Conservation (phyloP, 192 early-diverging fungal species). For the Geranomyces variabilis region DNA sequence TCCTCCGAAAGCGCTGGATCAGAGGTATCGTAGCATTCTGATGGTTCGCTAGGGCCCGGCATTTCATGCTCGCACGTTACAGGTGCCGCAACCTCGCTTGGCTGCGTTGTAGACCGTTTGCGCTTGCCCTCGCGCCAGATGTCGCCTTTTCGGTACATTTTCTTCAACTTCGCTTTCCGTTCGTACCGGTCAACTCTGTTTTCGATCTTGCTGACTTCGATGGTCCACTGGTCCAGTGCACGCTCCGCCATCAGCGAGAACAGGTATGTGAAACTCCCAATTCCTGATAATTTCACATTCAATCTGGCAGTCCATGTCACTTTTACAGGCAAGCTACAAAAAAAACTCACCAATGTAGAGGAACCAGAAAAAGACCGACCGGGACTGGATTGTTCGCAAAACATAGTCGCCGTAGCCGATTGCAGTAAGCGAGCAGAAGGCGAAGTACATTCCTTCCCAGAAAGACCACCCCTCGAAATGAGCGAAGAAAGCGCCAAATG, state of each 20-base stretch:
- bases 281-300: slow-evolving; percentile 11
- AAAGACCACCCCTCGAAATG: slow-evolving; percentile 49
- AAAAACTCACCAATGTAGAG: slow-evolving; percentile 18
- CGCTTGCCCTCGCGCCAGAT: neutral
- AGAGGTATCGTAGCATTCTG: slow-evolving; percentile 1
- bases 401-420: slow-evolving; percentile 54
- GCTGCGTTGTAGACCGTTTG: neutral
- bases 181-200: slow-evolving; percentile 58
- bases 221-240: slow-evolving; percentile 54
- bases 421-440: slow-evolving; percentile 45
- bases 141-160: slow-evolving; percentile 32
- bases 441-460: slow-evolving; percentile 55
- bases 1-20: neutral
- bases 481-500: slow-evolving; percentile 47
- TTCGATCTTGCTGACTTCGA: slow-evolving; percentile 47
- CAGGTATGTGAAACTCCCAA: slow-evolving; percentile 49
- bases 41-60: neutral
- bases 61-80: neutral
- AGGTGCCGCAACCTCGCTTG: neutral
- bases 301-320: too few species aligned
- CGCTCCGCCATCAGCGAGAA: slow-evolving; percentile 48
- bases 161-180: slow-evolving; percentile 51
- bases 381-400: slow-evolving; percentile 29
- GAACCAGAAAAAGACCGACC: slow-evolving; percentile 57
- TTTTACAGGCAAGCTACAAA: too few species aligned